These are phyloP conservation scores for Lentinula boryana DNA, from an alignment of 768 basidiomycete species.

Conservation along the genomic window DNA sequence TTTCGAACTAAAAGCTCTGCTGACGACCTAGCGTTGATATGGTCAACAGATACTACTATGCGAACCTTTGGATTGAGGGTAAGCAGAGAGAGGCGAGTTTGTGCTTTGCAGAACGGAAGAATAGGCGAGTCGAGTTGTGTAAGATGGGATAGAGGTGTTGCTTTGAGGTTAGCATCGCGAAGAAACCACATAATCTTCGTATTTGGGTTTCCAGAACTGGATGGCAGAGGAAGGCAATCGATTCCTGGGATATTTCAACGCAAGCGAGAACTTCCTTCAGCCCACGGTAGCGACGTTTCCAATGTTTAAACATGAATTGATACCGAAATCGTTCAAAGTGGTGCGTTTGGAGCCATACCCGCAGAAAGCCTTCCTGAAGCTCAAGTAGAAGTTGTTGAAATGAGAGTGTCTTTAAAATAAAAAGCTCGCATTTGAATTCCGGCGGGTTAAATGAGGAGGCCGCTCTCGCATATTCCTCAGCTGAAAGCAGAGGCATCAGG, in stretches of 20 bases:
- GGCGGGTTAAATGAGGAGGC: constrained; percentile 24
- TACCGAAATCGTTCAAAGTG: constrained; percentile 71
- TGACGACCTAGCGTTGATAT: constrained; percentile 77
- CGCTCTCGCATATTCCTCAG: constrained; percentile 48
- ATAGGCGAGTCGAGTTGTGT: constrained; percentile 82
- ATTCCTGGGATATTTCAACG: constrained; percentile 51
- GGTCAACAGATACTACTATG: constrained; percentile 81
- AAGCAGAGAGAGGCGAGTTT: constrained; percentile 62
- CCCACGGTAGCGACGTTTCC: constrained; percentile 62
- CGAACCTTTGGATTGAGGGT: constrained; percentile 73
- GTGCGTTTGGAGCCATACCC: constrained; percentile 85
- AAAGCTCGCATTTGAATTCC: constrained; percentile 25
- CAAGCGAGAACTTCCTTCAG: constrained; percentile 64
- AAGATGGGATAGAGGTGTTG: constrained; percentile 69
- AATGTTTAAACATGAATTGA: constrained; percentile 40
- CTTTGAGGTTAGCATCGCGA: constrained; percentile 31
- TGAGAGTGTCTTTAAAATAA: constrained; percentile 23
- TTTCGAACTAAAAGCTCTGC: constrained; percentile 58
- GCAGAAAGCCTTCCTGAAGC: constrained; percentile 77
- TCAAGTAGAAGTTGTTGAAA: constrained; percentile 66
- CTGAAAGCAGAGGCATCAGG: constrained; percentile 63
- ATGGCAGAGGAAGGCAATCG: constrained; percentile 23
- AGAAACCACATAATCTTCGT: constrained; percentile 59
- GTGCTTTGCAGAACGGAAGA: constrained; percentile 60
- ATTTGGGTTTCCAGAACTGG: constrained; percentile 54